Evolutionary conservation across 345 rosid genomes (phyloP).

Genomic region (Nasturtium officinale): DNA sequence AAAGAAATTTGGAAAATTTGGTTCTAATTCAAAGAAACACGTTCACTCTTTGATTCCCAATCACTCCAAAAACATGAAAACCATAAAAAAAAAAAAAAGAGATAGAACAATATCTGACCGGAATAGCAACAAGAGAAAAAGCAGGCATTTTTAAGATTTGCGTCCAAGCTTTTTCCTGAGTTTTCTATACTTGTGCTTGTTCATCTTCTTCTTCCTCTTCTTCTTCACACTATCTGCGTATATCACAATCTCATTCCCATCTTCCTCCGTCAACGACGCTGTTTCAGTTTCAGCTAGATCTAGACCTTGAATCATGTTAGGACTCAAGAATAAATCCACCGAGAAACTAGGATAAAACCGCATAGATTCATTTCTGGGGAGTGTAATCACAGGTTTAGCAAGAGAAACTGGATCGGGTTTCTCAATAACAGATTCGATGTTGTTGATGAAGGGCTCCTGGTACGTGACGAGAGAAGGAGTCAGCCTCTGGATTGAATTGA

Average conservation of each 20-base stretch:
- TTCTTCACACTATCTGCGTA: conserved; percentile 93
- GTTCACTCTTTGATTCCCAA: background rate
- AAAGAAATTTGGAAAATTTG: background rate
- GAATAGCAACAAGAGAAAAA: background rate
- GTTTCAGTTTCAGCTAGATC: conserved; percentile 34
- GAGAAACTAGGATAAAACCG: conserved; percentile 51
- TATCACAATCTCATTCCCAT: conserved; percentile 25
- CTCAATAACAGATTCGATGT: conserved; percentile 15
- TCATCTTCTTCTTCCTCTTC: conserved; percentile 99
- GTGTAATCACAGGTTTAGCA: conserved; percentile 9
- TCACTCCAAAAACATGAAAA: background rate
- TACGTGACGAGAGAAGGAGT: conserved; percentile 26
- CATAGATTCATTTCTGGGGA: conserved; percentile 18
- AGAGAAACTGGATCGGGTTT: conserved; percentile 34
- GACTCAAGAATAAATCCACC: conserved; percentile 41
- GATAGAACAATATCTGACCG: conserved; percentile 29
- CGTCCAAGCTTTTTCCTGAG: conserved; percentile 72
- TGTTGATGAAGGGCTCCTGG: conserved; percentile 18
- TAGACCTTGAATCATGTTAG: conserved; percentile 11
- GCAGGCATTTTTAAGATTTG: conserved; percentile 42
- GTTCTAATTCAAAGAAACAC: background rate
- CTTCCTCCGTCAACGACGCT: conserved; percentile 28
- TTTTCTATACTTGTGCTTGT: conserved; percentile 87
- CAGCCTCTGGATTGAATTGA: conserved; percentile 31
- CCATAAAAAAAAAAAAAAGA: background rate